Base-by-base conservation (phyloP, 371 early-diverging fungal species). In the Smittium culicis region DNA sequence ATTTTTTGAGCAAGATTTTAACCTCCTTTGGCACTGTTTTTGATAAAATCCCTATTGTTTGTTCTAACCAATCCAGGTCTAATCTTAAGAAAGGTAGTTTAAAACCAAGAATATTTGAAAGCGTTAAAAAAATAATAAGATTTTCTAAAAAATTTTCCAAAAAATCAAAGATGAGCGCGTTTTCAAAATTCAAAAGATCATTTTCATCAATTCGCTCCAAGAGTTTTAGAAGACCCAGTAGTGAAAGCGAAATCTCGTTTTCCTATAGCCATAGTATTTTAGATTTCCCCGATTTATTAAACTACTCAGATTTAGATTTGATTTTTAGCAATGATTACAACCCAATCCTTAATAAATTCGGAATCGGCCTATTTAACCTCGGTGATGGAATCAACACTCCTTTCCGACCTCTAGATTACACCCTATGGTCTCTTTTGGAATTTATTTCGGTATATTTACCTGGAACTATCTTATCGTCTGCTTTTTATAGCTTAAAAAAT, bases 361-460 rank as follows among this genome's bases (percentile, higher is more conserved):
- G 65, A 24, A 28, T 11, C 11, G 65, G 65, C 5, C 25, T 64
- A 28, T 45, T 64, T 8, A 11, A 11, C 2, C 30, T 64, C 33
- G 65, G 65, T 17, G 65, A 64, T 64, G 65, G 65, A 2, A 14
- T 64, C 16, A 35, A 64, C 35, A 45, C 34, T 16, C 65, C 65
- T n/a, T 64, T 64, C 30, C 33, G 34, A 34, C 65, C 65, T 2
- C 54, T 64, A 17, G 65, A 64, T 28, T 64, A 64, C 27, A 35
- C 35, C 8, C 30, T 64, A 35, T 64, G 65, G 65, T 29, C 11
- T 29, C 35, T 64, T 45, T 64, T 64, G 30, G 65, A 64, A 54
- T 64, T 64, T 64, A 11, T 35, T 14, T 29, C 54, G 1, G 35
- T 35, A 11, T 64, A 35, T 45, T 25, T 64, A 24, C 27, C 65